These are phyloP conservation scores for Leccinum olivaceopallidum DNA, from an alignment of 768 basidiomycete genomes.

Conservation along the genomic window DNA sequence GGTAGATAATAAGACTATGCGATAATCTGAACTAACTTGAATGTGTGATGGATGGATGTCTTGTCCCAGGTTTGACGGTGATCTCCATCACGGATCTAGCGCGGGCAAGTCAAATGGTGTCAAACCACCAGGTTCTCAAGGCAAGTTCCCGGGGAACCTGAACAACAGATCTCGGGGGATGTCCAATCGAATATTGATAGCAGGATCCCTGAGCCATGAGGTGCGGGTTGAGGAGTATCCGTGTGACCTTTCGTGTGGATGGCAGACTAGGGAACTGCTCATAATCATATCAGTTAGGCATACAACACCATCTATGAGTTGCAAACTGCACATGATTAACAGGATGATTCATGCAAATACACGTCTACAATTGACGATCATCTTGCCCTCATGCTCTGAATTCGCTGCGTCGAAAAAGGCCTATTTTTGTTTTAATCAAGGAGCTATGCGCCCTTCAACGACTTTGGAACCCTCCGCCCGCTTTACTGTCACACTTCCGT, in stretches of 20 bases:
- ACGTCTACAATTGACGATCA: background rate
- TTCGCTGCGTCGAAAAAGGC: background rate
- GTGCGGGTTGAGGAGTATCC: background rate
- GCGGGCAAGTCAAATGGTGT: too few relatives aligned
- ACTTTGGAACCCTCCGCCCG: conserved; percentile 32
- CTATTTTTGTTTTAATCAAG: background rate
- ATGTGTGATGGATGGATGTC: background rate
- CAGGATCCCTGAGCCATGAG: background rate
- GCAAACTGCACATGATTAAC: background rate
- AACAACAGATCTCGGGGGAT: background rate
- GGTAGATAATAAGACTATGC: background rate
- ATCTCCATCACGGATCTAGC: background rate
- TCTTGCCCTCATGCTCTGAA: background rate
- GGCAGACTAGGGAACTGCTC: background rate
- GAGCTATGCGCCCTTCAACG: conserved; percentile 20
- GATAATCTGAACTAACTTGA: background rate
- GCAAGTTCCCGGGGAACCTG: too few relatives aligned
- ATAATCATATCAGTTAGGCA: background rate
- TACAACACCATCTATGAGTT: conserved; percentile 2
- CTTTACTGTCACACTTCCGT: conserved; percentile 70
- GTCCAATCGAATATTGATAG: background rate
- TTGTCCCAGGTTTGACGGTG: too few relatives aligned
- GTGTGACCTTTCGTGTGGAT: background rate
- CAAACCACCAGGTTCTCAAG: too few relatives aligned
- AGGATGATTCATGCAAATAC: background rate